A percentile compares a stretch with the other conserved stretches of the same genome.
These are phyloP conservation scores for Funneliformis caledonium DNA, from an alignment of 371 early-diverging fungal genomes.

Conservation along the genomic window DNA sequence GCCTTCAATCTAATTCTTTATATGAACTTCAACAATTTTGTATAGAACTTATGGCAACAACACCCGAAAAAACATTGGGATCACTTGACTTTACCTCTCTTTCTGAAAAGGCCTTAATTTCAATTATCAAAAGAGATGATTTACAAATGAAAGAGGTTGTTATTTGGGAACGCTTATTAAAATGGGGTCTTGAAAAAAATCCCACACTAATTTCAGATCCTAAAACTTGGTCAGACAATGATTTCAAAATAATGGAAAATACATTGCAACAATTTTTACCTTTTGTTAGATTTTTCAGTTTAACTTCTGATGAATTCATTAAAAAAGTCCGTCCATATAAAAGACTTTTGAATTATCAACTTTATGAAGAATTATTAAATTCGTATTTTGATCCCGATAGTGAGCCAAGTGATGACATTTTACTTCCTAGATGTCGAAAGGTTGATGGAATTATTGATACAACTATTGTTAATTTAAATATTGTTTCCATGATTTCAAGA, in stretches of 20 bases:
- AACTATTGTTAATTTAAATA: no score
- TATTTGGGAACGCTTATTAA: slow-evolving; percentile 1
- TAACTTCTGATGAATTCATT: slow-evolving; percentile 1
- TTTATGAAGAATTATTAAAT: not conserved
- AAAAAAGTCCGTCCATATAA: slow-evolving; percentile 22
- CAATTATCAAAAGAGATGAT: slow-evolving; percentile 12
- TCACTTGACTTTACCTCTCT: not conserved
- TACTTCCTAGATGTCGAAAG: no score
- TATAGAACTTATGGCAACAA: not conserved
- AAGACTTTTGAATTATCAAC: not conserved
- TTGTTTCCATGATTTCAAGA: no score
- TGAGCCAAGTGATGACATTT: no score
- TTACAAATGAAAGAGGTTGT: slow-evolving; percentile 20
- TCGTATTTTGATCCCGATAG: not conserved
- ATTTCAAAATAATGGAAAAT: not conserved
- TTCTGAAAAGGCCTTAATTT: not conserved
- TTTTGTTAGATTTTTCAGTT: not conserved
- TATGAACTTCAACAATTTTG: slow-evolving; percentile 6
- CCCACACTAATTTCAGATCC: not conserved
- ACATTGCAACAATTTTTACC: not conserved
- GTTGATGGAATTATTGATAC: no score
- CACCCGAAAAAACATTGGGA: not conserved
- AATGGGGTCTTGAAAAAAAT: slow-evolving; percentile 18
- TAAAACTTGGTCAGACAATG: not conserved
- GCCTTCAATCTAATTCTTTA: not conserved